These are phyloP conservation scores for Leccinum arenicola DNA, from an alignment of 768 basidiomycete species.

Conservation along the genomic window DNA sequence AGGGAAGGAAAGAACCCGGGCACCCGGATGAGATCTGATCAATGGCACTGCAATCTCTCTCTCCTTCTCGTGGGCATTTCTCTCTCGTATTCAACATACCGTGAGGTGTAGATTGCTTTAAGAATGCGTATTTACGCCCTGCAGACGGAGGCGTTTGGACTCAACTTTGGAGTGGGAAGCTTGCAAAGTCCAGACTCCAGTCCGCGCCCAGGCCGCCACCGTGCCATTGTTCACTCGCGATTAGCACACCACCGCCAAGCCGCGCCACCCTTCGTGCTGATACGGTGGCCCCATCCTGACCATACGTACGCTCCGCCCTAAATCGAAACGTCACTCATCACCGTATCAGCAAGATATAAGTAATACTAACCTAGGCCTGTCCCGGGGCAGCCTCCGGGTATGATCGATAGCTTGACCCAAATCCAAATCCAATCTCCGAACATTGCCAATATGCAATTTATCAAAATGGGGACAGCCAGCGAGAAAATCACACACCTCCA, in stretches of 20 bases:
- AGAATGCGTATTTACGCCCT: background rate
- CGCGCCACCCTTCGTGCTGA: background rate
- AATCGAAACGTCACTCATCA: background rate
- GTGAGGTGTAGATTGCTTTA: background rate
- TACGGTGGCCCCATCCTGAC: background rate
- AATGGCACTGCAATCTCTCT: background rate
- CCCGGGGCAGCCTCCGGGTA: background rate
- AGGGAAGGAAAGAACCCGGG: background rate
- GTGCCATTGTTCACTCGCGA: background rate
- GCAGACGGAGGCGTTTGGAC: background rate
- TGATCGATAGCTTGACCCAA: background rate
- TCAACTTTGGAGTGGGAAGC: background rate
- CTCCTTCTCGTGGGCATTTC: background rate
- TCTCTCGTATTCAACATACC: background rate
- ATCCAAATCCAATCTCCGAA: background rate
- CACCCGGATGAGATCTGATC: background rate
- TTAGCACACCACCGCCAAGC: background rate
- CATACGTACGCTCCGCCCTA: background rate
- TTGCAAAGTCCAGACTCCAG: background rate
- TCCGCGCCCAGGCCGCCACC: background rate
- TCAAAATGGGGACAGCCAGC: background rate
- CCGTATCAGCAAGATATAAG: background rate
- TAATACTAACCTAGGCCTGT: background rate
- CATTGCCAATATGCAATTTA: background rate
- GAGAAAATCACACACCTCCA: background rate